Percentiles rank a stretch among this genome's conserved stretches.
These are phyloP conservation scores for Rhododendron griersonianum DNA, from an alignment of 148 eudicot genomes.

Conservation along the genomic window DNA sequence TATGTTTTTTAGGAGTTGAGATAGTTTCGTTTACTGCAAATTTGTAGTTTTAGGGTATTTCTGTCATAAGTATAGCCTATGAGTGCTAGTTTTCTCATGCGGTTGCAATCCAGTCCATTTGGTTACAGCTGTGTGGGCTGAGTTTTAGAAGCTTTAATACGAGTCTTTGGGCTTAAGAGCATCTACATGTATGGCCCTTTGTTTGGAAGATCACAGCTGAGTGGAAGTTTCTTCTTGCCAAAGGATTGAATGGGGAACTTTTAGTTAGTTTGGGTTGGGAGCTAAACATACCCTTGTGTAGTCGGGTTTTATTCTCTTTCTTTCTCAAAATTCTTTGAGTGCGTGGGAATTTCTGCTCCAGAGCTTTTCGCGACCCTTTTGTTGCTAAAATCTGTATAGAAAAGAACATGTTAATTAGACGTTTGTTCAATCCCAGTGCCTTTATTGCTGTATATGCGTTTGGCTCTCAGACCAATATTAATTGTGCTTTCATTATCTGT, in stretches of 20 bases:
- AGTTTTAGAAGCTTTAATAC: neutral
- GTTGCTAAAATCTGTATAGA: neutral
- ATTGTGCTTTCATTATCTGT: slow-evolving; percentile 9
- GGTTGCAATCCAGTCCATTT: neutral
- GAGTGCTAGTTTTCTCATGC: neutral
- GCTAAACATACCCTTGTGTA: neutral
- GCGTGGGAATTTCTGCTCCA: neutral
- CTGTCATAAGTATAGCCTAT: neutral
- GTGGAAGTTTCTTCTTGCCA: neutral
- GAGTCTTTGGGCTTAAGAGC: neutral
- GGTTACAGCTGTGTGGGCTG: neutral
- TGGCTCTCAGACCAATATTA: neutral
- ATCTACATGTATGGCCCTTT: neutral
- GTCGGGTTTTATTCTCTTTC: neutral
- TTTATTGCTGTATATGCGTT: neutral
- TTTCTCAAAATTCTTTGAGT: neutral
- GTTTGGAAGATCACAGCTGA: neutral
- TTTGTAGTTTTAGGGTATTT: neutral
- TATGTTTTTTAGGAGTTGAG: neutral
- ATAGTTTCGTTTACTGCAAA: neutral
- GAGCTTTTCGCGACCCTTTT: neutral
- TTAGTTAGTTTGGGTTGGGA: slow-evolving; percentile 5
- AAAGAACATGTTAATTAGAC: neutral
- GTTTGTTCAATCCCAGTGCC: neutral
- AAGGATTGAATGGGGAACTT: neutral